Evolutionary conservation across 108 stramenopile genomes (phyloP), one percentile per base, ranked within the genome.

Genomic region (Licmophora abbreviata): DNA sequence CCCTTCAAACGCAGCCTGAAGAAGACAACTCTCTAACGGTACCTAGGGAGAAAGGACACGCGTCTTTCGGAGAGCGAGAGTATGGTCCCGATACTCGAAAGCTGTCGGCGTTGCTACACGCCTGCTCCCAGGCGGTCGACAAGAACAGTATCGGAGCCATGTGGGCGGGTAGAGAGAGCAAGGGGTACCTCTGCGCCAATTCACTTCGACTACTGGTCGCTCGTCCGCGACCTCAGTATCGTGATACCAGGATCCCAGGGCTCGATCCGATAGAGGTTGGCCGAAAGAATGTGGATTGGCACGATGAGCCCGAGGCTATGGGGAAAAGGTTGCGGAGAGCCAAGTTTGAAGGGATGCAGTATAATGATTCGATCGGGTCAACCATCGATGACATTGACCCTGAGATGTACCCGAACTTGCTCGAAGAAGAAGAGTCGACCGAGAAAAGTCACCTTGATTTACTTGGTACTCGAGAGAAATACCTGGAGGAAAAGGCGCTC

Each of bases 111-210:
- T 56, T 91, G 20, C 44, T 86, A 28, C 56, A 64, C 10, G 80
- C 88, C 2, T 81, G 78, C 54, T 71, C 82, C 18, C 63, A 81
- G 54, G 84, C 88, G 2, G 63, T 79, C 52, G 73, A 77, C 20
- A 58, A 63, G 21, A 74, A 74, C 35, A 76, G 82, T 17, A 37
- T 91, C n/a, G 88, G 85, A 10, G 70, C 67, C n/a, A 77, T 84
- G 56, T 91, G 88, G 88, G 74, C 69, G 42, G 85, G 85, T 18
- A 54, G 60, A 41, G 72, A 71, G 23, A 91, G 86, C 34, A 37
- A 70, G 48, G 88, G 88, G 9, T 91, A 82, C 43, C 66, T 91
- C 11, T 71, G 71, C 48, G 79, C 76, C 21, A 80, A 81, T 49
- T 84, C 85, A 2, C 49, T 86, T 21, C 66, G 82, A n/a, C 59